Evolutionary conservation across 2,329 filamentous ascomycete genomes (phyloP).

Genomic region (Arthrocladium fulminans): DNA sequence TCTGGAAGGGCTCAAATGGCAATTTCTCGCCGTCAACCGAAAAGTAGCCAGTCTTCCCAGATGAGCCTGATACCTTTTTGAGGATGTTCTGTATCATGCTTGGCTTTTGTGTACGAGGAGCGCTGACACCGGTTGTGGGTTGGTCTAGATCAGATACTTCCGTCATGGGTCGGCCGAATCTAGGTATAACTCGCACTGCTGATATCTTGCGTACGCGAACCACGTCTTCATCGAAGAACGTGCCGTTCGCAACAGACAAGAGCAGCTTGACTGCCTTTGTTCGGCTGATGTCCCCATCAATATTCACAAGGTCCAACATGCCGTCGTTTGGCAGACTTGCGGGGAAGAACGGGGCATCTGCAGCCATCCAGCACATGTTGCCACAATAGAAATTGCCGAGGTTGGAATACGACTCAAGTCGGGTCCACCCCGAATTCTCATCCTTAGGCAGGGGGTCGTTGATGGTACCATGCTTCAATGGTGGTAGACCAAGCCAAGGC

Average conservation of each 20-base stretch:
- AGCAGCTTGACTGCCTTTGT: conserved; percentile 60
- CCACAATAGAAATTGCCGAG: conserved; percentile 90
- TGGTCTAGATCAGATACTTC: conserved; percentile 14
- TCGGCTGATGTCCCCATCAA: conserved; percentile 65
- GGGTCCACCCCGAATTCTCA: conserved; percentile 66
- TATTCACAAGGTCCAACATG: conserved; percentile 71
- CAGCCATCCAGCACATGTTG: conserved; percentile 89
- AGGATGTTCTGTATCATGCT: conserved; percentile 8
- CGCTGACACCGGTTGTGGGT: not conserved
- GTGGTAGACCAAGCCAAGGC: conserved; percentile 51
- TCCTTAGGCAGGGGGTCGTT: conserved; percentile 64
- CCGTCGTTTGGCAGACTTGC: conserved; percentile 76
- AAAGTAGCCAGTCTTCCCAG: conserved; percentile 56
- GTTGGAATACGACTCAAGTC: conserved; percentile 59
- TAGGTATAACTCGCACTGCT: conserved; percentile 79
- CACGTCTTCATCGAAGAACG: conserved; percentile 69
- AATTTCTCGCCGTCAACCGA: conserved; percentile 87
- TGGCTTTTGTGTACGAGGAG: not conserved
- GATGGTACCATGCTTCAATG: conserved; percentile 69
- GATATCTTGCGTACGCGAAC: conserved; percentile 75
- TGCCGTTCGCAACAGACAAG: conserved; percentile 59
- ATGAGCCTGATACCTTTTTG: conserved; percentile 3
- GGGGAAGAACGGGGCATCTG: conserved; percentile 79
- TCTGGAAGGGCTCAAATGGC: conserved; percentile 83
- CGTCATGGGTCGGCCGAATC: conserved; percentile 23